Base-by-base conservation (phyloP, 2,329 filamentous ascomycete species). In the Plenodomus biglobosus region DNA sequence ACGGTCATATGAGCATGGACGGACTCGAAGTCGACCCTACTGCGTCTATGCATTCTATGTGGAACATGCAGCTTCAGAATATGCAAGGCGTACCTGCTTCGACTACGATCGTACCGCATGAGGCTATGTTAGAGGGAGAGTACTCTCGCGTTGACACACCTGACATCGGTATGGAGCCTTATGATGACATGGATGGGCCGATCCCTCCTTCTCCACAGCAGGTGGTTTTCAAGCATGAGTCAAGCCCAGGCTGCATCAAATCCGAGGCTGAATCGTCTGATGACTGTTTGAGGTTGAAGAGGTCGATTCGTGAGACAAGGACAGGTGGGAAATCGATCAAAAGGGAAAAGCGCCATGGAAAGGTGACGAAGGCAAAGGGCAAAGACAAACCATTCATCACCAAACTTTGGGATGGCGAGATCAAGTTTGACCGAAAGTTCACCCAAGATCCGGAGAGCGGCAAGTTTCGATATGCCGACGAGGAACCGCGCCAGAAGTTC, bases 301-400 rank as follows among this genome's bases (percentile, higher is more conserved):
- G 56, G 10, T 59, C 55, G n/a, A 64, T 67, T 15, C 52, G 57
- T 40, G 50, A 59, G 4, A 60, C 62, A 18, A 52, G 59, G 2
- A 66, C 57, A 27, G 62, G 64, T 10, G 53, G 60, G 13, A 67
- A 66, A 40, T 49, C 57, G 3, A 53, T 64, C 5, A 64, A 57
- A 35, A 63, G 58, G 35, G 61, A 62, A 42, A 46, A 40, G 15
- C 41, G 46, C 42, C 11, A 39, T 19, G 38, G 35, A 19, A 20
- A 43, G 7, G 18, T 48, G 11, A n/a, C 32, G 19, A 53, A 59
- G 40, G 8, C 18, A 20, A 41, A 38, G n/a, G 36, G 34, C 45
- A 57, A 49, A 36, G 39, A 17, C 13, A 10, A 17, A 3, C 35
- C 35, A 8, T 37, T 18, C 35, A 10, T 18, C 18, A 8, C 35